phyloP scores from a whole-genome alignment of 352 stramenopile species.

The Phytophthora pistaciae region DNA sequence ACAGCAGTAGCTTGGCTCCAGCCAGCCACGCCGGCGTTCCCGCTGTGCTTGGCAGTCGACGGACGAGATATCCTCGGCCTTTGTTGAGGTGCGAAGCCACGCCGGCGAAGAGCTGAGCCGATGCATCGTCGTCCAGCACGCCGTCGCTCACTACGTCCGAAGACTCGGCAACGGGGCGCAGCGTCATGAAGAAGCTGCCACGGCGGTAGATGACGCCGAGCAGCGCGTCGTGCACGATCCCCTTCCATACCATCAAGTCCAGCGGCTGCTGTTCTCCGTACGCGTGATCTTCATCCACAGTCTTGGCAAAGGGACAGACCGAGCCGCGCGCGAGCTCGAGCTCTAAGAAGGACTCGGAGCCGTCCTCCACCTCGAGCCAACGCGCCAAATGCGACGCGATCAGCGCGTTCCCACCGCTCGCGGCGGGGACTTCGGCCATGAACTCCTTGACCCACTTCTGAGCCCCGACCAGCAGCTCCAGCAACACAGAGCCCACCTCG shows the following conservation, averaged over 20 bases:
- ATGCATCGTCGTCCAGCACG: slow-evolving; percentile 40
- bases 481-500: slow-evolving; percentile 34
- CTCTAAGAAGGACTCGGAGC: slow-evolving; percentile 70
- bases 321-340: slow-evolving; percentile 49
- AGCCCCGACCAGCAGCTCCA: slow-evolving; percentile 56
- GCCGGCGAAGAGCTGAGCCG: slow-evolving; percentile 53
- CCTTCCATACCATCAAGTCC: slow-evolving; percentile 68
- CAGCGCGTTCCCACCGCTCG: slow-evolving; percentile 35
- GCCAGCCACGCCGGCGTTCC: slow-evolving; percentile 47
- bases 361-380: slow-evolving; percentile 64
- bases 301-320: slow-evolving; percentile 22
- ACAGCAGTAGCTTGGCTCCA: slow-evolving; percentile 63
- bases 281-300: slow-evolving; percentile 13
- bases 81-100: slow-evolving; percentile 55
- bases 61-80: slow-evolving; percentile 63
- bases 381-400: slow-evolving; percentile 46
- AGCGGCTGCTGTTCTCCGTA: slow-evolving; percentile 30
- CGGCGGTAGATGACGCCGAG: slow-evolving; percentile 62
- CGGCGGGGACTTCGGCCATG: slow-evolving; percentile 49
- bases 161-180: slow-evolving; percentile 38
- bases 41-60: slow-evolving; percentile 35
- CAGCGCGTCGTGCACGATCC: slow-evolving; percentile 61
- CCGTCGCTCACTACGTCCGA: slow-evolving; percentile 35
- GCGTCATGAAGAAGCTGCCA: slow-evolving; percentile 60
- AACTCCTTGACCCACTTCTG: slow-evolving; percentile 68